phyloP scores from a whole-genome alignment of 192 early-diverging fungal species.

The Allomyces macrogynus region DNA sequence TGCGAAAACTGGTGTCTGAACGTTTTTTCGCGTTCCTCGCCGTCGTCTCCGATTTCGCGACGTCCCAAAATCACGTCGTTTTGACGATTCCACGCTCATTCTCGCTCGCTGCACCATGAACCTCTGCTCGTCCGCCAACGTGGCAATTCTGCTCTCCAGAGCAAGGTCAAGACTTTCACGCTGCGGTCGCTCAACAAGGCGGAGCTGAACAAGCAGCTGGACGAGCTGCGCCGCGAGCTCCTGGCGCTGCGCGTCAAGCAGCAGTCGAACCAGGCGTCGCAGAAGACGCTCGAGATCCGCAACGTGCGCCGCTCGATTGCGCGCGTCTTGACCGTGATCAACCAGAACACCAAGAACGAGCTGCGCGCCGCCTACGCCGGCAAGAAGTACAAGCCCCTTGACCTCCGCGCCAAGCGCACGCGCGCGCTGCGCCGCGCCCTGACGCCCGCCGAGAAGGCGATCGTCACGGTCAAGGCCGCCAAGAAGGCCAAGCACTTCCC shows the following conservation, averaged over 20 bases:
- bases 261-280: conserved; percentile 52
- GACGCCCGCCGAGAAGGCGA: conserved; percentile 54
- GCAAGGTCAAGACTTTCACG: conserved; percentile 78
- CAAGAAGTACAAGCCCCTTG: conserved; percentile 89
- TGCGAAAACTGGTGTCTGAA: no score
- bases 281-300: conserved; percentile 66
- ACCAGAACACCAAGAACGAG: conserved; percentile 74
- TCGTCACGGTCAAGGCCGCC: conserved; percentile 70
- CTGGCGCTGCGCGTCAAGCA: conserved; percentile 83
- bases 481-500: conserved; percentile 84
- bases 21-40: no score
- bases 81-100: no score
- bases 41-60: no score
- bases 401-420: conserved; percentile 97
- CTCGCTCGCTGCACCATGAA: no score
- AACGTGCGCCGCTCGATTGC: conserved; percentile 85
- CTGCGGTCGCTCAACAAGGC: conserved; percentile 85
- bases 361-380: conserved; percentile 75
- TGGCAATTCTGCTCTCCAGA: conserved; percentile 19
- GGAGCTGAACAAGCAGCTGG: conserved; percentile 76
- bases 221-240: conserved; percentile 88
- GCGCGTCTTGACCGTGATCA: conserved; percentile 85
- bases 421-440: conserved; percentile 92
- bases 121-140: no score
- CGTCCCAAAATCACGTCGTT: no score